These are phyloP conservation scores for Phytophthora hybrid DNA, from an alignment of 352 stramenopile species.

Conservation along the genomic window DNA sequence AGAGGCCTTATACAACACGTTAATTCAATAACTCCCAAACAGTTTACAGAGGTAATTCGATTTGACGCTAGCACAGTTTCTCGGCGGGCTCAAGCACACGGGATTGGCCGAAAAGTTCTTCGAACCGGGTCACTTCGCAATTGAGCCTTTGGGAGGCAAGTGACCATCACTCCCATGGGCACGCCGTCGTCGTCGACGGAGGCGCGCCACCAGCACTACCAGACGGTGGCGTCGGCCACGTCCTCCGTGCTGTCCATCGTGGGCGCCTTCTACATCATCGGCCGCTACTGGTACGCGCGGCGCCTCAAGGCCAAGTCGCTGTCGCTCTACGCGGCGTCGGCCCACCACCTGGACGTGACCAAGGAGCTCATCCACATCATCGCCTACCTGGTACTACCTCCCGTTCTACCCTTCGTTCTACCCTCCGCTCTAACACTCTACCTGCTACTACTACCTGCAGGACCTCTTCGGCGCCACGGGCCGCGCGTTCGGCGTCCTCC, in stretches of 20 bases:
- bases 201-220: conserved; percentile 38
- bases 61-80: neutral
- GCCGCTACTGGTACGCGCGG: conserved; percentile 81
- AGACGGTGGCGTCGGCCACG: conserved; percentile 68
- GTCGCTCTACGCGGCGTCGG: conserved; percentile 47
- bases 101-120: neutral
- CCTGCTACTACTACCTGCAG: conserved; percentile 27
- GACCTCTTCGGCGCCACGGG: conserved; percentile 77
- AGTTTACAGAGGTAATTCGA: neutral
- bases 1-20: too few species aligned
- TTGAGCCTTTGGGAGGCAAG: conserved; percentile 11
- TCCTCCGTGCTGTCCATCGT: conserved; percentile 85
- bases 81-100: neutral
- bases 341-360: conserved; percentile 80
- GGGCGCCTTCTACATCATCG: conserved; percentile 85
- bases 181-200: conserved; percentile 19
- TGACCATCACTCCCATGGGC: conserved; percentile 12
- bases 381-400: conserved; percentile 64
- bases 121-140: conserved; percentile 24
- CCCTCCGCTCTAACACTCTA: neutral
- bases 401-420: neutral
- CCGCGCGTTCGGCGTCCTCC: conserved; percentile 73
- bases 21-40: too few species aligned
- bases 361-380: conserved; percentile 90
- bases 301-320: conserved; percentile 57